Percentiles rank a stretch among this genome's conserved stretches.
phyloP scores from a whole-genome alignment of 2,329 filamentous ascomycete species.

The Penicillium sp. region DNA sequence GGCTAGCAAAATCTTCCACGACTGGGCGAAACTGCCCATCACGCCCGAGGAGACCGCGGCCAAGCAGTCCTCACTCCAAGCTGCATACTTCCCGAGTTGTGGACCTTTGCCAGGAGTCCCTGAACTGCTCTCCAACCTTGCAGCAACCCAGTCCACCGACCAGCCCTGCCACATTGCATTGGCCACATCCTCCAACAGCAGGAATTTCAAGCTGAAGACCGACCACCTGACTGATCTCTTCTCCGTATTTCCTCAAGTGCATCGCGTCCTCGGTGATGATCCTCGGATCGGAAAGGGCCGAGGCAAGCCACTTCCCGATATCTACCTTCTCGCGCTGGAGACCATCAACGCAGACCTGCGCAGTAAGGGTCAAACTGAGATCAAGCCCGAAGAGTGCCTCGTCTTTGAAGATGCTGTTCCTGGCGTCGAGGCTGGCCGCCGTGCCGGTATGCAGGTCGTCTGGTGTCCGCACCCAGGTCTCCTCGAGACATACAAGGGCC shows the following conservation, averaged over 20 bases:
- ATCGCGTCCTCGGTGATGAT: conserved; percentile 84
- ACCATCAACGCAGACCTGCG: conserved; percentile 75
- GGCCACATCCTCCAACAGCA: conserved; percentile 72
- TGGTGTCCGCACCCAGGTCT: conserved; percentile 87
- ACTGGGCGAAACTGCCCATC: conserved; percentile 86
- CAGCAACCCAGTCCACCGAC: conserved; percentile 33
- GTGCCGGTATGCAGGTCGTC: conserved; percentile 90
- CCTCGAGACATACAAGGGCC: conserved; percentile 69
- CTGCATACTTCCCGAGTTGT: conserved; percentile 68
- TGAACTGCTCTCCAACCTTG: conserved; percentile 56
- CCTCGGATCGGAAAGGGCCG: conserved; percentile 69
- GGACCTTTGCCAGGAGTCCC: conserved; percentile 75
- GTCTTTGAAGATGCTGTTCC: conserved; percentile 96
- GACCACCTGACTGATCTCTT: conserved; percentile 53
- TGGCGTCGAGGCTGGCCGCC: conserved; percentile 83
- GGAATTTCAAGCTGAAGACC: conserved; percentile 77
- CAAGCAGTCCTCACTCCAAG: conserved; percentile 64
- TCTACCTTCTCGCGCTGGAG: conserved; percentile 81
- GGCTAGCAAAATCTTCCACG: conserved; percentile 63
- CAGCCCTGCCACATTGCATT: conserved; percentile 73
- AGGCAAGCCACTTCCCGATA: conserved; percentile 95
- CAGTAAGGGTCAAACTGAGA: conserved; percentile 55
- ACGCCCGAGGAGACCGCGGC: conserved; percentile 63
- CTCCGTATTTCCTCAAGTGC: conserved; percentile 61
- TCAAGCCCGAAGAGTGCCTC: conserved; percentile 81